Evolutionary conservation across 2,329 filamentous ascomycete species (phyloP).

Genomic region (Raffaelea ambrosiae): DNA sequence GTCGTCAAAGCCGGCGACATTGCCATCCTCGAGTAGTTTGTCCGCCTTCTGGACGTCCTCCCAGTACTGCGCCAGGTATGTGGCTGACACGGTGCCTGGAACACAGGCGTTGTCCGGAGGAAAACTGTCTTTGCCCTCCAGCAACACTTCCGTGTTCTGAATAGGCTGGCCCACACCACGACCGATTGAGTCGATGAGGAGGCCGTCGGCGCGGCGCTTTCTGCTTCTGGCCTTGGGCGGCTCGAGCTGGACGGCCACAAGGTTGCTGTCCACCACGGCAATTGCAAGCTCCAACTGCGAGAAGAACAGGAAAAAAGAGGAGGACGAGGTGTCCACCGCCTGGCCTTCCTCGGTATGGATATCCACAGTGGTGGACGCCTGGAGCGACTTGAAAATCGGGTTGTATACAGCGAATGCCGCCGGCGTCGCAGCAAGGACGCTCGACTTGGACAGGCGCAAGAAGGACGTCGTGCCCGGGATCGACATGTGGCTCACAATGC

Average conservation of each 20-base stretch:
- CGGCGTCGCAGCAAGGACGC: constrained; percentile 53
- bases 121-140: constrained; percentile 2
- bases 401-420: constrained; percentile 57
- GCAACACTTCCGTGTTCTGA: constrained; percentile 5
- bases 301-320: constrained; percentile 50
- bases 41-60: constrained; percentile 39
- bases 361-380: constrained; percentile 38
- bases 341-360: constrained; percentile 21
- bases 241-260: constrained; percentile 64
- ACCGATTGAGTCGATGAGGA: constrained; percentile 66
- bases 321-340: neutral
- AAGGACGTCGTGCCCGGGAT: constrained; percentile 51
- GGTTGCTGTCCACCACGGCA: constrained; percentile 51
- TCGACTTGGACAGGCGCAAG: constrained; percentile 56
- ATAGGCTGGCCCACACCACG: constrained; percentile 38
- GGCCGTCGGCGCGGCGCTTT: constrained; percentile 48
- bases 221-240: constrained; percentile 47
- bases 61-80: constrained; percentile 37
- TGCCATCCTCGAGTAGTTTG: constrained; percentile 32
- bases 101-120: constrained; percentile 15
- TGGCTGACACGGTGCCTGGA: constrained; percentile 41
- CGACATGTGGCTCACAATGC: constrained; percentile 44
- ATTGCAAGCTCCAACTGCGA: constrained; percentile 58
- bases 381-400: constrained; percentile 56
- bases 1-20: constrained; percentile 40